These are phyloP conservation scores for Rutstroemia sp. DNA, from an alignment of 2,329 filamentous ascomycete species.

Conservation along the genomic window DNA sequence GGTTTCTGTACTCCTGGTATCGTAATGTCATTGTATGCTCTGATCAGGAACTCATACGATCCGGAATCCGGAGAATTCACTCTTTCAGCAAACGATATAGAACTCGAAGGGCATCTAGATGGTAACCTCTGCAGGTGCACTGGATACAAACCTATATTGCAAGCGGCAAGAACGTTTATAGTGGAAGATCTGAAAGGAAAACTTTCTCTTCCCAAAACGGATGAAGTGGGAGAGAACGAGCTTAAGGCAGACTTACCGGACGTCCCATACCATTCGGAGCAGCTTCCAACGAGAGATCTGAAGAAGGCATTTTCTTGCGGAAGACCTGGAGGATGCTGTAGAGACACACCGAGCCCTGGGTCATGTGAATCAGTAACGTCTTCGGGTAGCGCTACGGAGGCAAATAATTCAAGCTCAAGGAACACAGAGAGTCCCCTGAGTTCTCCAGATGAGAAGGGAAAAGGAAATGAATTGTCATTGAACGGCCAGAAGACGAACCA, in stretches of 20 bases:
- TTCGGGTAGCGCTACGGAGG: slow-evolving; percentile 13
- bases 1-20: slow-evolving; percentile 90
- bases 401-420: neutral
- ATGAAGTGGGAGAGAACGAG: slow-evolving; percentile 42
- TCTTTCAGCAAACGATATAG: slow-evolving; percentile 65
- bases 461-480: neutral
- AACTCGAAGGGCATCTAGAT: slow-evolving; percentile 74
- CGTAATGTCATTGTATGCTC: slow-evolving; percentile 91
- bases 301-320: slow-evolving; percentile 19
- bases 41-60: slow-evolving; percentile 72
- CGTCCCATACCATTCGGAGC: slow-evolving; percentile 19
- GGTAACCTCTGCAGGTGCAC: slow-evolving; percentile 93
- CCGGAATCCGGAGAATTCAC: slow-evolving; percentile 37
- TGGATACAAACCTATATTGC: slow-evolving; percentile 86
- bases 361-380: slow-evolving; percentile 7
- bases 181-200: slow-evolving; percentile 31
- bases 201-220: slow-evolving; percentile 53
- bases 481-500: neutral
- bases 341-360: slow-evolving; percentile 45
- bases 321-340: slow-evolving; percentile 56
- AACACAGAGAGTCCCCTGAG: slow-evolving; percentile 75
- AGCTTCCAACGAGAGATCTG: slow-evolving; percentile 5
- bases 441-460: slow-evolving; percentile 89
- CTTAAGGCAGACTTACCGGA: slow-evolving; percentile 9
- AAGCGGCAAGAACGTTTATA: slow-evolving; percentile 87